Conservation (phyloP, 768 basidiomycete species). For the Amanita brunnescens region DNA sequence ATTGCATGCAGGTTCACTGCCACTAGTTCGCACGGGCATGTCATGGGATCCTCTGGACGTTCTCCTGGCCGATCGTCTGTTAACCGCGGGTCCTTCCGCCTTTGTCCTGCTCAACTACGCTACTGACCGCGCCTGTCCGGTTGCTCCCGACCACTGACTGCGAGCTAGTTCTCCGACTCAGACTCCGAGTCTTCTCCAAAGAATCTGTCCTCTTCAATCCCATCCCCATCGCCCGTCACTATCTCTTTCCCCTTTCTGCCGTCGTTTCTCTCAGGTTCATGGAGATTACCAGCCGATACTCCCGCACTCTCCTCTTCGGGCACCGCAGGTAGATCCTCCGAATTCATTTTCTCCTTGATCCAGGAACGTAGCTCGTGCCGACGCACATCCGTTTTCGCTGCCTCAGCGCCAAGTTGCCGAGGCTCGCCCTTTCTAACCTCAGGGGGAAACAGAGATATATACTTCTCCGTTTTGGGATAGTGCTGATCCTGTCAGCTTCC, state of each 20-base stretch:
- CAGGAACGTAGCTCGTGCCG: constrained; percentile 51
- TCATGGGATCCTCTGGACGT: too few relatives aligned
- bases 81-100: not conserved
- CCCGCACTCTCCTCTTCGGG: constrained; percentile 39
- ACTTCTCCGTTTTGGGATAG: constrained; percentile 80
- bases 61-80: too few relatives aligned
- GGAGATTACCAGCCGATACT: not conserved
- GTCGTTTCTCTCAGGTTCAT: not conserved
- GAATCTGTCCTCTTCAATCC: constrained; percentile 28
- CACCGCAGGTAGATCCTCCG: constrained; percentile 46
- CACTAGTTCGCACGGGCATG: constrained; percentile 4
- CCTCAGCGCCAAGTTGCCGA: constrained; percentile 17
- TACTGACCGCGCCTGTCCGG: too few relatives aligned
- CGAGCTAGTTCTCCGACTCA: too few relatives aligned
- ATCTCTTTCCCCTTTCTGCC: constrained; percentile 2
- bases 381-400: constrained; percentile 34
- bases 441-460: constrained; percentile 84
- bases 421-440: constrained; percentile 37
- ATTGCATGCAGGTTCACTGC: not conserved
- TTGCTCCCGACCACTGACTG: too few relatives aligned
- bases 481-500: constrained; percentile 46
- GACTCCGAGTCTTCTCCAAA: constrained; percentile 38
- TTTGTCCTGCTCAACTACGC: too few relatives aligned
- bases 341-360: constrained; percentile 53
- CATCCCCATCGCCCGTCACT: constrained; percentile 7